Base-by-base conservation (phyloP, 192 early-diverging fungal genomes). In the Gigaspora rosea region DNA sequence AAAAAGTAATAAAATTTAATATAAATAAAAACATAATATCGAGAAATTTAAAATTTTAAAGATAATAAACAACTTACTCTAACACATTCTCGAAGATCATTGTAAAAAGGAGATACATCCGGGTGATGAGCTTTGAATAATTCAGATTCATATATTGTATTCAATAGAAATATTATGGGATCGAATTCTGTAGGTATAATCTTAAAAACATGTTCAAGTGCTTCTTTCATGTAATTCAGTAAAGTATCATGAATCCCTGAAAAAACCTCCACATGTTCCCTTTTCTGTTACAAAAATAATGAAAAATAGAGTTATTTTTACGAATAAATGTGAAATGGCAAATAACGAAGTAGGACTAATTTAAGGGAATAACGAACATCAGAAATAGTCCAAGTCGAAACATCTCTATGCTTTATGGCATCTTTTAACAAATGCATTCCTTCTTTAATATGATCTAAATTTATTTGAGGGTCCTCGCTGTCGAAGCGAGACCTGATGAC, bases 361-460 rank as follows among this genome's bases (percentile, higher is more conserved):
- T 52, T 13, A 52, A 52, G 51, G 4, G 22, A 71, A 41, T 6
- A 18, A 73, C 76, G 77, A 84, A 86, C 88, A 80, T 90, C 88
- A 54, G 80, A 83, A 52, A 85, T 86, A n/a, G 87, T 82, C 88
- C 88, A 90, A 3, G 80, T 83, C 52, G 77, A 51, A 11, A 90
- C 77, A 32, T 85, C 84, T 6, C 70, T 77, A 49, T 86, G 83
- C 54, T 85, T 90, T 33, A 87, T 79, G 10, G 81, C 81, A 36
- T 86, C 86, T 20, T 79, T 80, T 10, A 85, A 56, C 13, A 71
- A 33, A 71, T 79, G 75, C 15, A 79, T 67, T 1, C 81, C 82
- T 61, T 86, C 81, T 61, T 64, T 82, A 6, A 84, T 75, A 63
- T 82, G 79, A 2, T 82, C 81, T 22, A 84, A 81, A 0, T 47